Evolutionary conservation across 345 rosid genomes (phyloP), one percentile per base, ranked within the genome.

Genomic region (Brassica incana): DNA sequence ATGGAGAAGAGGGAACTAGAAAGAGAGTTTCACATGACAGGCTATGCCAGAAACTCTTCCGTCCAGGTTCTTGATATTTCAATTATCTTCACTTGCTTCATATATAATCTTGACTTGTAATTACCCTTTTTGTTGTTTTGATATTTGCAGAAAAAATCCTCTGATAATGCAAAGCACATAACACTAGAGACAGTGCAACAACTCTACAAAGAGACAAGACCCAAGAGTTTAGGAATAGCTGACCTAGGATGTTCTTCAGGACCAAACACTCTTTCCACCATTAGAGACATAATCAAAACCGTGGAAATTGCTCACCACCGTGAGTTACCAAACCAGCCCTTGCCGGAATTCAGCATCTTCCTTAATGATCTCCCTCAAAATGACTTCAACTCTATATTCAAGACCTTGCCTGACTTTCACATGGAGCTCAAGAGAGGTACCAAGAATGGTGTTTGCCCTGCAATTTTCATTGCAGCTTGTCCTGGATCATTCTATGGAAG

Each of bases 191-290:
- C 92, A 50, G 33, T 92, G 8, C 83, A 84, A 78, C 81, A 87
- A 43, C 82, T 86, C 48, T 89, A 83, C 82, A 67, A 72, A 2
- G 75, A 69, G 80, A 59, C 61, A 36, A 62, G 6, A 66, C 90
- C 92, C 4, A 76, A 77, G 25, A 85, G 80, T 43, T 20, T 94
- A 56, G 78, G 80, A 69, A 86, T 94, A 8, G 96, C 96, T 58
- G 98, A 92, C 82, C 35, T 94, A 68, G 98, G 98, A 1, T 92
- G 98, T 81, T 90, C 98, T 33, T 89, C 96, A 6, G 97, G 98
- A 63, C 96, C 94, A 70, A 92, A 88, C 84, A 80, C 96, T 6
- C 80, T 89, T 0, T 73, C 89, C 27, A 82, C 82, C 63, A 75
- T 87, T 76, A 84, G 61, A 82, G 85, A 87, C 16, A 73, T 86